Percentiles rank a stretch among this genome's conserved stretches.
Conservation (phyloP, 2,329 filamentous ascomycete species). For the Phoma sp. region DNA sequence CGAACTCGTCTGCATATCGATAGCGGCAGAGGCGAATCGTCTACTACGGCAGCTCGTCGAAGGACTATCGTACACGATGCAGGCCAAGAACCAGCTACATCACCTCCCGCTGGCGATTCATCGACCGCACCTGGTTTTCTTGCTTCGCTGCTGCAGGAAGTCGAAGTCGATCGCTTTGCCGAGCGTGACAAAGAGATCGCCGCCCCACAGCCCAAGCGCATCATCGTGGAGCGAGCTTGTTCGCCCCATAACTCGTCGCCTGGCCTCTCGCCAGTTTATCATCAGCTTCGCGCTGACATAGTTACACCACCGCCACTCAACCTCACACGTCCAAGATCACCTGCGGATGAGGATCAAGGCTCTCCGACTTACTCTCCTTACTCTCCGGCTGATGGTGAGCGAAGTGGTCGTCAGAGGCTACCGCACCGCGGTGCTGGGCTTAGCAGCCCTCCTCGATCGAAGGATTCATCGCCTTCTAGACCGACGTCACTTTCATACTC, state of each 20-base stretch:
- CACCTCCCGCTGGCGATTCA: constrained; percentile 32
- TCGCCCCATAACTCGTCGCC: constrained; percentile 66
- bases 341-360: constrained; percentile 52
- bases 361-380: constrained; percentile 76
- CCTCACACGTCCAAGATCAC: constrained; percentile 67
- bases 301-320: constrained; percentile 71
- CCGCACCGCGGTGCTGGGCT: constrained; percentile 40
- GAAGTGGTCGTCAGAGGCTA: constrained; percentile 42
- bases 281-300: constrained; percentile 67
- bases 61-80: constrained; percentile 31
- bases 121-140: constrained; percentile 74
- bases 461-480: constrained; percentile 72
- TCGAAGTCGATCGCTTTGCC: constrained; percentile 63
- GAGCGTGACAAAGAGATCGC: constrained; percentile 46
- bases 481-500: constrained; percentile 71
- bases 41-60: constrained; percentile 39
- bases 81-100: constrained; percentile 21
- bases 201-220: constrained; percentile 47
- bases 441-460: constrained; percentile 56
- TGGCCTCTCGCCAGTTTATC: constrained; percentile 69
- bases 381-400: constrained; percentile 54
- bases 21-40: constrained; percentile 53
- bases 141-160: constrained; percentile 84
- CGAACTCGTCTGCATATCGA: constrained; percentile 73
- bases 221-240: constrained; percentile 49